These are phyloP conservation scores for Sclerotinia nivalis DNA, from an alignment of 2,329 filamentous ascomycete genomes.

Conservation along the genomic window DNA sequence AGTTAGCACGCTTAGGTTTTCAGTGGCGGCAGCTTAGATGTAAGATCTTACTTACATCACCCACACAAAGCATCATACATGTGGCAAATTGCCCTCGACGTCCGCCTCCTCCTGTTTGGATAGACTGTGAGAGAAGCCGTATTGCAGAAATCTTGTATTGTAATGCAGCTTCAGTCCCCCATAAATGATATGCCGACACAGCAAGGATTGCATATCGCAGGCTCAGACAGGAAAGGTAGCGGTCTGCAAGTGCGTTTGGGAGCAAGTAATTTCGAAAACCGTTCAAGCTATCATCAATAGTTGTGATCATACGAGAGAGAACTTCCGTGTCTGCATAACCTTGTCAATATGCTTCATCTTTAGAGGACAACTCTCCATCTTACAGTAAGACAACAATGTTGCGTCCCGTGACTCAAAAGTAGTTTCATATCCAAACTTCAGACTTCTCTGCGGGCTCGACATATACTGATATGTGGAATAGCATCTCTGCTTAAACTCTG, in stretches of 20 bases:
- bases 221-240: constrained; percentile 40
- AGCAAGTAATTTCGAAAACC: constrained; percentile 50
- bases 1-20: neutral
- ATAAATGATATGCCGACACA: constrained; percentile 47
- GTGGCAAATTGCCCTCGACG: constrained; percentile 45
- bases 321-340: constrained; percentile 16
- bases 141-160: constrained; percentile 48
- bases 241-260: constrained; percentile 47
- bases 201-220: constrained; percentile 49
- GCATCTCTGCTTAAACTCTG: constrained; percentile 38
- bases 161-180: constrained; percentile 45
- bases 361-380: neutral
- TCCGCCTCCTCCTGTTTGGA: constrained; percentile 33
- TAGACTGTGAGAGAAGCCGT: constrained; percentile 44
- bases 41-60: constrained; percentile 43
- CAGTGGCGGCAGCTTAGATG: neutral
- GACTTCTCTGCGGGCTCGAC: constrained; percentile 45
- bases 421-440: constrained; percentile 40
- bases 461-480: constrained; percentile 1
- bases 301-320: constrained; percentile 45
- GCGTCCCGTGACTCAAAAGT: constrained; percentile 35
- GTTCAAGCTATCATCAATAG: constrained; percentile 49
- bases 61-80: constrained; percentile 54
- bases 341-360: neutral
- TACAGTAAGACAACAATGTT: constrained; percentile 33